Percentiles rank a stretch among this genome's conserved stretches.
Evolutionary conservation across 768 basidiomycete genomes (phyloP).

Genomic region (Phanerodontia chrysosporium): DNA sequence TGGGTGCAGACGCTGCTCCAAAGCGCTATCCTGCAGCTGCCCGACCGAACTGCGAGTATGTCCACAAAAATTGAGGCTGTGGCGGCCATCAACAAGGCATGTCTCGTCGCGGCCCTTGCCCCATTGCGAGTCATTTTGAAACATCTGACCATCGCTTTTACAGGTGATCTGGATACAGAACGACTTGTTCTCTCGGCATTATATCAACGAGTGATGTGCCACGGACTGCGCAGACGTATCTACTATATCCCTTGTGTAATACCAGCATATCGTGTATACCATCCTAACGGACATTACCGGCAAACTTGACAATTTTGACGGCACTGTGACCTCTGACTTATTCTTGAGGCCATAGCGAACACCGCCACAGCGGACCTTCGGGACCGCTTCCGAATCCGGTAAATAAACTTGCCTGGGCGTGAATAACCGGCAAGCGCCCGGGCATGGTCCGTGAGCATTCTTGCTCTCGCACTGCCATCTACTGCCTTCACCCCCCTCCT

Average conservation of each 20-base stretch:
- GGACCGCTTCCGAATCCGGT: background rate
- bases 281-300: background rate
- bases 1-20: constrained; percentile 44
- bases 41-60: constrained; percentile 32
- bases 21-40: constrained; percentile 37
- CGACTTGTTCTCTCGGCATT: constrained; percentile 42
- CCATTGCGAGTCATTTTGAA: background rate
- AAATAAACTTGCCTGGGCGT: background rate
- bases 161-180: constrained; percentile 51
- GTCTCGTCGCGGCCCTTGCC: background rate
- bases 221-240: background rate
- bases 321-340: too few species aligned
- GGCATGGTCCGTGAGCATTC: background rate
- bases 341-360: background rate
- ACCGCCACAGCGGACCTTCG: background rate
- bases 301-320: too few species aligned
- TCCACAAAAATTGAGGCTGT: constrained; percentile 36
- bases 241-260: constrained; percentile 1
- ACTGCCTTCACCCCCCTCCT: constrained; percentile 1
- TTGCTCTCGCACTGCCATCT: constrained; percentile 1
- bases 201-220: constrained; percentile 28
- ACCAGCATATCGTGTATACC: background rate
- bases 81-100: constrained; percentile 42
- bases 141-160: background rate
- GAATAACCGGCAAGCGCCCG: background rate